phyloP scores from a whole-genome alignment of 1,139 yeast species.

The Diutina scorzettiae region DNA sequence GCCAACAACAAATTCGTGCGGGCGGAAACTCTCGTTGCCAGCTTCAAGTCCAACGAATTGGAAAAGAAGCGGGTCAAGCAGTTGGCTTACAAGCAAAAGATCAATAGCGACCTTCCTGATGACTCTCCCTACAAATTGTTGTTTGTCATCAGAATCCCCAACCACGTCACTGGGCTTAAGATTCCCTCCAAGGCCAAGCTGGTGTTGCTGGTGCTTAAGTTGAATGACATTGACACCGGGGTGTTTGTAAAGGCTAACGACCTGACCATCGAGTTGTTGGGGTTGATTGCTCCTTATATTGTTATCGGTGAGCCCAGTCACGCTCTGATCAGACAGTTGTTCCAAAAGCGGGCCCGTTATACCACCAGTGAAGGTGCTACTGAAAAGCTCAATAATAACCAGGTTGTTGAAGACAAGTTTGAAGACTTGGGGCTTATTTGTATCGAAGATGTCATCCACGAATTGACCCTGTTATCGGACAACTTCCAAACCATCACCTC shows the following conservation, averaged over 20 bases:
- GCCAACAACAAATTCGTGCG: conserved; percentile 43
- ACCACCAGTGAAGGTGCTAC: conserved; percentile 21
- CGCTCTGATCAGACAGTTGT: conserved; percentile 54
- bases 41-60: conserved; percentile 49
- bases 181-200: conserved; percentile 57
- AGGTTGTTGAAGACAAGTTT: conserved; percentile 57
- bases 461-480: conserved; percentile 50
- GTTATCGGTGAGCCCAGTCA: conserved; percentile 65
- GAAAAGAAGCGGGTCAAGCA: conserved; percentile 60
- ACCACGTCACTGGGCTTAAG: conserved; percentile 41
- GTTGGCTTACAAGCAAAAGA: conserved; percentile 30
- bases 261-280: conserved; percentile 46
- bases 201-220: conserved; percentile 45
- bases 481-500: conserved; percentile 44
- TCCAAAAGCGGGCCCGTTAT: conserved; percentile 55
- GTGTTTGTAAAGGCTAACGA: conserved; percentile 55
- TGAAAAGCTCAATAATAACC: conserved; percentile 56
- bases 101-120: conserved; percentile 1
- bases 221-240: conserved; percentile 50
- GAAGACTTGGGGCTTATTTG: conserved; percentile 64
- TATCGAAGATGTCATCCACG: conserved; percentile 69
- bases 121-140: conserved; percentile 25
- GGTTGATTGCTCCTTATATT: conserved; percentile 58
- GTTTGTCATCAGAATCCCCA: conserved; percentile 56
- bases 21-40: conserved; percentile 62